phyloP scores from a whole-genome alignment of 805 yeast species.

The Cyberlindnera xylosilytica region DNA sequence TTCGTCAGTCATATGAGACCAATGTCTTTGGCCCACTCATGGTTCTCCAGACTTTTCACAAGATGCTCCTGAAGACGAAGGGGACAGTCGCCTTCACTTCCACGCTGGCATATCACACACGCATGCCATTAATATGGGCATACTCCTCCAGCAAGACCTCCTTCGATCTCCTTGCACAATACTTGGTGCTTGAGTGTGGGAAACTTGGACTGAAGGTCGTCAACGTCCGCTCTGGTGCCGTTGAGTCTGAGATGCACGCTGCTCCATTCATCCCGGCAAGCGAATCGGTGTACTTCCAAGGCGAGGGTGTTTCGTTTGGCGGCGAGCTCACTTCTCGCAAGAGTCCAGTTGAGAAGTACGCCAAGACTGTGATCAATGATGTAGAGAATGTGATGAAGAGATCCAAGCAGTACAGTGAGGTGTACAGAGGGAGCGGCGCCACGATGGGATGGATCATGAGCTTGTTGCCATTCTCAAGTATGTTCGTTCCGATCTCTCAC shows the following conservation, averaged over 20 bases:
- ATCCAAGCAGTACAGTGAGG: conserved; percentile 4
- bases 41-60: conserved; percentile 33
- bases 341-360: conserved; percentile 35
- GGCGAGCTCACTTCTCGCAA: background rate
- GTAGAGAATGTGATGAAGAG: conserved; percentile 13
- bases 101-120: conserved; percentile 31
- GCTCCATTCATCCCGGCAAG: conserved; percentile 7
- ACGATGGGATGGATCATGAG: conserved; percentile 12
- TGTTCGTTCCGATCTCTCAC: conserved; percentile 2
- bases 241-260: conserved; percentile 32
- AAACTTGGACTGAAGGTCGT: conserved; percentile 39
- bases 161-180: conserved; percentile 34
- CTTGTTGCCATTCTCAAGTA: conserved; percentile 3
- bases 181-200: conserved; percentile 33
- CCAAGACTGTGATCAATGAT: conserved; percentile 36
- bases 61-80: conserved; percentile 30
- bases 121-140: conserved; percentile 33
- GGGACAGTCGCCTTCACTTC: conserved; percentile 39
- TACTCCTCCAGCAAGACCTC: conserved; percentile 41
- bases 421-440: conserved; percentile 14
- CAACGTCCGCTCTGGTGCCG: conserved; percentile 39
- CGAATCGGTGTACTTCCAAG: conserved; percentile 16
- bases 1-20: conserved; percentile 27
- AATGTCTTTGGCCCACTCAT: conserved; percentile 39
- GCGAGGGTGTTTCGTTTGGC: conserved; percentile 6